Evolutionary conservation across 345 rosid genomes (phyloP).

Genomic region (Boechera stricta): DNA sequence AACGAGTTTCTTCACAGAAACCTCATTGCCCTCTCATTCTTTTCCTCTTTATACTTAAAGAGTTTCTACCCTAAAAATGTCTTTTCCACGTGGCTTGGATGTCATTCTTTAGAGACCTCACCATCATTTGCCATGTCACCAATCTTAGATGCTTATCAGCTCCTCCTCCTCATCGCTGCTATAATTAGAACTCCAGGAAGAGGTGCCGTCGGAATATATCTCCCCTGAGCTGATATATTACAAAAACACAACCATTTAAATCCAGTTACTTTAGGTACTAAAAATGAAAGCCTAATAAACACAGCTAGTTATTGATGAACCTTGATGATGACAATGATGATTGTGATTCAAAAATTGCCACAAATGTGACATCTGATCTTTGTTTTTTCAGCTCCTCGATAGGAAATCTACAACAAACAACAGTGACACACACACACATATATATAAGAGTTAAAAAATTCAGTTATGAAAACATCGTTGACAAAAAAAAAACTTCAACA

Average conservation of each 20-base stretch:
- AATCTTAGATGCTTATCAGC: no score
- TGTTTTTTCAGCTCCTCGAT: constrained; percentile 64
- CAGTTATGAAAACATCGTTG: neutral
- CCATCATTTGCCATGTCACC: no score
- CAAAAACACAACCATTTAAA: constrained; percentile 2
- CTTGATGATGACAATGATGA: constrained; percentile 24
- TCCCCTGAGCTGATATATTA: constrained; percentile 38
- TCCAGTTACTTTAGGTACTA: neutral
- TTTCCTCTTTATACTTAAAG: no score
- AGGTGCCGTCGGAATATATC: neutral
- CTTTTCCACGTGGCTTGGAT: no score
- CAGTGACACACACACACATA: neutral
- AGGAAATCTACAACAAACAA: constrained; percentile 62
- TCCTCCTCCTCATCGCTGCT: constrained; percentile 26
- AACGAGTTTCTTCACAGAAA: no score
- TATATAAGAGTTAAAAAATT: neutral
- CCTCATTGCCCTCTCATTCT: no score
- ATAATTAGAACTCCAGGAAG: constrained; percentile 26
- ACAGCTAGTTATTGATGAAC: constrained; percentile 28
- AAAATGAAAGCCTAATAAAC: constrained; percentile 1
- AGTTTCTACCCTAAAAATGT: no score
- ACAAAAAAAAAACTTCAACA: neutral
- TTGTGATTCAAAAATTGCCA: constrained; percentile 62
- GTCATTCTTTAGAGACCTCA: no score
- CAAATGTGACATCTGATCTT: constrained; percentile 68